Evolutionary conservation across 306 rosid genomes (phyloP).

Genomic region (Cicer bijugum): DNA sequence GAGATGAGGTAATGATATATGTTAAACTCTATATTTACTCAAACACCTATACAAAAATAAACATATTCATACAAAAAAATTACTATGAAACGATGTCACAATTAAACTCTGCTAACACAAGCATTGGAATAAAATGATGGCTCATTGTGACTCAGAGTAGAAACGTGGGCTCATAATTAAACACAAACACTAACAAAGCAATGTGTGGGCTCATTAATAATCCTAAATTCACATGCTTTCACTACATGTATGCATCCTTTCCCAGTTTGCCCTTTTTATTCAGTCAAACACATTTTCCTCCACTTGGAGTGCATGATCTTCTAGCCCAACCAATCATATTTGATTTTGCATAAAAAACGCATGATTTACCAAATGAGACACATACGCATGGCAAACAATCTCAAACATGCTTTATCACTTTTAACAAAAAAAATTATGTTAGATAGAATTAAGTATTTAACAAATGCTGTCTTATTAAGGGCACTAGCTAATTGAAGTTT

Average conservation of each 20-base stretch:
- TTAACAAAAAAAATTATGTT: conserved; percentile 4
- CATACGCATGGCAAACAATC: conserved; percentile 32
- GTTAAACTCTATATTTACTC: no score
- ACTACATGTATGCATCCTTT: conserved; percentile 10
- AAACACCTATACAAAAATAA: no score
- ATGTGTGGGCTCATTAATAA: conserved; percentile 2
- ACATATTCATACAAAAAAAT: background rate
- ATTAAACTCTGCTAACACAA: background rate
- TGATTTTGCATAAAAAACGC: background rate
- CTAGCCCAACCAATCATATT: background rate
- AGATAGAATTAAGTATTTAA: background rate
- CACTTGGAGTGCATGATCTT: background rate
- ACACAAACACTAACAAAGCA: background rate
- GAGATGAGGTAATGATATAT: no score
- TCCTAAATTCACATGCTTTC: conserved; percentile 4
- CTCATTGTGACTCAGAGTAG: background rate
- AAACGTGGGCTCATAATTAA: background rate
- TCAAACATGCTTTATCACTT: conserved; percentile 15
- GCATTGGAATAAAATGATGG: background rate
- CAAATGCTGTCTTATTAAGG: background rate
- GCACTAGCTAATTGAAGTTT: background rate
- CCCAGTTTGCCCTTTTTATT: background rate
- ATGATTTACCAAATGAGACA: conserved; percentile 4
- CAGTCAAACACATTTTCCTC: background rate
- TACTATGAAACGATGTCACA: background rate